These are phyloP conservation scores for Nicotiana benthamiana DNA, from an alignment of 257 asterid genomes.

Conservation along the genomic window DNA sequence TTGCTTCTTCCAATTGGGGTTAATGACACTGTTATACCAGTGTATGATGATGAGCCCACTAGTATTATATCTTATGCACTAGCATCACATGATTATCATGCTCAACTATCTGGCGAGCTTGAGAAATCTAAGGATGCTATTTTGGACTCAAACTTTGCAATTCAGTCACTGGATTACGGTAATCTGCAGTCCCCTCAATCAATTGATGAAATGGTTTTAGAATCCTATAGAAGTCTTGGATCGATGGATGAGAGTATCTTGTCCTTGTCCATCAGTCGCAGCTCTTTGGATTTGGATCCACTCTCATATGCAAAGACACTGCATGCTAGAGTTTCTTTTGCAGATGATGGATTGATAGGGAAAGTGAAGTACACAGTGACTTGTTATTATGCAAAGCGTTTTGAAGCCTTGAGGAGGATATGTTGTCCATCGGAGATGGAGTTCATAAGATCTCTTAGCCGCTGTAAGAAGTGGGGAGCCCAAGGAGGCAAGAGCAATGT, in stretches of 20 bases:
- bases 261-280: conserved; percentile 43
- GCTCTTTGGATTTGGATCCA: conserved; percentile 55
- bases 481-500: conserved; percentile 99
- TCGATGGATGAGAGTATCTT: conserved; percentile 59
- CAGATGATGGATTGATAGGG: conserved; percentile 56
- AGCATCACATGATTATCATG: conserved; percentile 44
- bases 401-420: conserved; percentile 76
- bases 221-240: conserved; percentile 56
- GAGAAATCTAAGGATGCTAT: conserved; percentile 46
- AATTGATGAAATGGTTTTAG: conserved; percentile 50
- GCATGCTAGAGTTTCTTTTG: conserved; percentile 68
- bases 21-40: conserved; percentile 67
- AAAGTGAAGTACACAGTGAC: conserved; percentile 70
- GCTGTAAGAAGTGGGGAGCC: conserved; percentile 99
- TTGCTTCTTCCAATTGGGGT: conserved; percentile 63
- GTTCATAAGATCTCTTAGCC: conserved; percentile 72
- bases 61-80: conserved; percentile 81
- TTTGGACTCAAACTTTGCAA: conserved; percentile 25
- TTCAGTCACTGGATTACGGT: conserved; percentile 44
- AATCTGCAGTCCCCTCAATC: conserved; percentile 44
- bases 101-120: conserved; percentile 54
- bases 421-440: conserved; percentile 88
- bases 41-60: conserved; percentile 95
- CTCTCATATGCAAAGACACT: conserved; percentile 47
- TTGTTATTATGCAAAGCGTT: conserved; percentile 78